A percentile compares a stretch with the other conserved stretches of the same genome.
Conservation (phyloP, 2,329 filamentous ascomycete species). For the Fusarium compactum region DNA sequence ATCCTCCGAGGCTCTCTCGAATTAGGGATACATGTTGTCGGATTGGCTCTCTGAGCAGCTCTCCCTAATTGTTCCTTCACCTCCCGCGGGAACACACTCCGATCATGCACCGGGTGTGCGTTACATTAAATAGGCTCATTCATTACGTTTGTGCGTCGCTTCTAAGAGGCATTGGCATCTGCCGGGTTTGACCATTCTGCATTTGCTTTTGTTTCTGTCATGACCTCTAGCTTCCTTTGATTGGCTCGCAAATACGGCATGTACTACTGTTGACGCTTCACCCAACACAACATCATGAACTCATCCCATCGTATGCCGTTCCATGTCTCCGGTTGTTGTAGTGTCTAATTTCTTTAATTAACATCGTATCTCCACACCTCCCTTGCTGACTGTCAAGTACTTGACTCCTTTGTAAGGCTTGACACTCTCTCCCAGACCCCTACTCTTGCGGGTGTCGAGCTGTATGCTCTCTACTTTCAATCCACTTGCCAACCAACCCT, state of each 20-base stretch:
- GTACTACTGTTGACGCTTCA: neutral
- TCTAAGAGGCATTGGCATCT: neutral
- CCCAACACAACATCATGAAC: conserved; percentile 16
- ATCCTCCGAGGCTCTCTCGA: conserved; percentile 28
- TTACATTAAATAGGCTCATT: neutral
- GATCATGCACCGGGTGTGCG: conserved; percentile 16
- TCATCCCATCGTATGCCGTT: neutral
- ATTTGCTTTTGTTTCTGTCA: conserved; percentile 18
- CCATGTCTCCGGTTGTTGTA: conserved; percentile 11
- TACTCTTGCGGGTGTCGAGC: conserved; percentile 81
- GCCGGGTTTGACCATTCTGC: neutral
- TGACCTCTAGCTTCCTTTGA: conserved; percentile 1
- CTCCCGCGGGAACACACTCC: conserved; percentile 26
- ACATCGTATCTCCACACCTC: conserved; percentile 73
- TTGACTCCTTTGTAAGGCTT: conserved; percentile 99
- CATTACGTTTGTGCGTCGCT: neutral
- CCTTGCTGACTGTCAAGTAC: conserved; percentile 83
- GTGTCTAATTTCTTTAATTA: conserved; percentile 44
- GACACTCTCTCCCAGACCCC: conserved; percentile 85
- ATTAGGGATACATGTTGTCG: neutral
- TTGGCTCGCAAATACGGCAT: conserved; percentile 22
- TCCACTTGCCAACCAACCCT: conserved; percentile 76
- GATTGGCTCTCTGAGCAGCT: conserved; percentile 19
- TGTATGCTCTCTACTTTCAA: conserved; percentile 76
- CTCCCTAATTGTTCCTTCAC: conserved; percentile 28